Base-by-base conservation (phyloP, 2,329 filamentous ascomycete species). In the Colletotrichum sp. region DNA sequence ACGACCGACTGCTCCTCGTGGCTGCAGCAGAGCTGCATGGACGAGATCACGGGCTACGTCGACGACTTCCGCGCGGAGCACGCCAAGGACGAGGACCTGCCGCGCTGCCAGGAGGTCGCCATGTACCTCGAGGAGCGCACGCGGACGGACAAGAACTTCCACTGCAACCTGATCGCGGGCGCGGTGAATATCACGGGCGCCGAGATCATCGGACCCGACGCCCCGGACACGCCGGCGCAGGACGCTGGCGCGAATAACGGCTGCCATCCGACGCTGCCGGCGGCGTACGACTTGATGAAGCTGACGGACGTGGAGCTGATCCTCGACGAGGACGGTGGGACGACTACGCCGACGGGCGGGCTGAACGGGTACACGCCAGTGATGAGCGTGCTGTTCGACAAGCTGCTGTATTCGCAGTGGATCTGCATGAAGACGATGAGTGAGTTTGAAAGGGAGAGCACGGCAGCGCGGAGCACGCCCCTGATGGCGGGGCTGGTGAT, bases 391-490 rank as follows among this genome's bases (percentile, higher is more conserved):
- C 55, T 76, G 18, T 76, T 76, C 24, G 74, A 76, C 6, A 65
- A 73, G 36, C 59, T 76, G 26, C 64, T 76, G 18, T 76, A 76
- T 26, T 76, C 74, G 44, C 74, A 76, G 59, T 76, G 74, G 74
- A 76, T 76, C 57, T 76, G 74, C 70, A 76, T 73, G 74, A 76
- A 76, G 71, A 76, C 74, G 7, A 74, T 76, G 74, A 74, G 64
- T n/a, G 74, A 74, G n/a, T 69, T 73, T 28, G 71, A 76, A 3
- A 34, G 24, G 8, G 28, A 69, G 65, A 76, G 44, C 74, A 21
- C 70, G 16, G 64, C 44, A 0, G 18, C 74, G 26, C 64, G 28
- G 49, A 68, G 49, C 16, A 36, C 49, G 49, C 70, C 70, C 8
- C 12, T 26, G 3, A 26, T 55, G 21, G 59, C 70, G 18, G 65